Evolutionary conservation across 2,329 filamentous ascomycete species (phyloP).

Genomic region (Penicillium nordicum): DNA sequence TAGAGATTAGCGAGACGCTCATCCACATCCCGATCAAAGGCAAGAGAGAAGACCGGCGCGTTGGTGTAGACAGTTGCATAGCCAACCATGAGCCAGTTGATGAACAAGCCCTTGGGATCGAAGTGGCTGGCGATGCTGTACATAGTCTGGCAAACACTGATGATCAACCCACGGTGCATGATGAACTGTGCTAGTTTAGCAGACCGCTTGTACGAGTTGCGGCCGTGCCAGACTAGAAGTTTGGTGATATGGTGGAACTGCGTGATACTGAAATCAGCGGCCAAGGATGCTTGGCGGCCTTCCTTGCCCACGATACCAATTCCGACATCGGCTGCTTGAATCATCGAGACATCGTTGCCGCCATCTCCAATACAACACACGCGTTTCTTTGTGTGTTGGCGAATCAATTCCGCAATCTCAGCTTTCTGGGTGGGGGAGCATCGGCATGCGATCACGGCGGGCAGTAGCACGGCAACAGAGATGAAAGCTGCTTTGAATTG

Average conservation of each 20-base stretch:
- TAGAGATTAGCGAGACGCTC: slow-evolving; percentile 91
- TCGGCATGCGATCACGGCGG: slow-evolving; percentile 90
- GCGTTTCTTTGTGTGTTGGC: slow-evolving; percentile 85
- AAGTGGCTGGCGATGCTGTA: slow-evolving; percentile 92
- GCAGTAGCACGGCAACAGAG: slow-evolving; percentile 77
- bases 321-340: slow-evolving; percentile 95
- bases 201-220: slow-evolving; percentile 93
- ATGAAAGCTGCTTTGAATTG: slow-evolving; percentile 85
- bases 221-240: slow-evolving; percentile 96
- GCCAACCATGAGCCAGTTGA: slow-evolving; percentile 93
- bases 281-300: slow-evolving; percentile 87
- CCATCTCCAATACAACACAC: slow-evolving; percentile 97
- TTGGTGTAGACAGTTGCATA: slow-evolving; percentile 97
- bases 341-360: slow-evolving; percentile 98
- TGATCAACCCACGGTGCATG: slow-evolving; percentile 93
- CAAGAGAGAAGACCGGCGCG: slow-evolving; percentile 84
- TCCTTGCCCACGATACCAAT: slow-evolving; percentile 98
- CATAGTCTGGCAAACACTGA: slow-evolving; percentile 93
- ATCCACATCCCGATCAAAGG: slow-evolving; percentile 92
- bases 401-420: slow-evolving; percentile 86
- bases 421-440: slow-evolving; percentile 98
- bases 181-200: slow-evolving; percentile 97
- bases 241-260: slow-evolving; percentile 95
- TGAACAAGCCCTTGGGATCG: slow-evolving; percentile 91
- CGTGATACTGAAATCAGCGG: slow-evolving; percentile 93